phyloP scores from a whole-genome alignment of 83 land plant genomes.

The Thuja plicata region DNA sequence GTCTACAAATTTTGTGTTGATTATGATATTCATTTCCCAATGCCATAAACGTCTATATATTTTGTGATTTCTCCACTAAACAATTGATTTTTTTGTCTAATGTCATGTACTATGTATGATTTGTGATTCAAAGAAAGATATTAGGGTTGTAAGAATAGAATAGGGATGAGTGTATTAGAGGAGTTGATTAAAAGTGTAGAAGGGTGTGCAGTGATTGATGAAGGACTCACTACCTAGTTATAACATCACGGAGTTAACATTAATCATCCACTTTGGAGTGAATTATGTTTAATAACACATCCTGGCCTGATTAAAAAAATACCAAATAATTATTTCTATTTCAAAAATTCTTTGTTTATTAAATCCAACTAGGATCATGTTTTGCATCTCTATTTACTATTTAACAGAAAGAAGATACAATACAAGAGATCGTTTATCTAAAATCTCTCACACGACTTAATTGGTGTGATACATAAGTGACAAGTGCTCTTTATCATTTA shows the following conservation, averaged over 20 bases:
- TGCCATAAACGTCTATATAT: too few relatives aligned
- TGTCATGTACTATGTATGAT: background rate
- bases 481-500: background rate
- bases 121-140: background rate
- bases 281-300: conserved; percentile 66
- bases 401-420: background rate
- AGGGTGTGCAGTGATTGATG: conserved; percentile 85
- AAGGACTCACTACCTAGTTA: conserved; percentile 88
- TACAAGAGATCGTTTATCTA: too few relatives aligned
- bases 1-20: too few relatives aligned
- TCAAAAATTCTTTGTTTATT: too few relatives aligned
- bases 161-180: conserved; percentile 23
- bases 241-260: conserved; percentile 78
- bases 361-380: too few relatives aligned
- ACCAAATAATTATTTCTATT: background rate
- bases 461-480: too few relatives aligned
- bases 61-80: too few relatives aligned
- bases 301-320: conserved; percentile 78
- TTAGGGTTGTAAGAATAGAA: background rate
- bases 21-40: too few relatives aligned
- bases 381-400: background rate
- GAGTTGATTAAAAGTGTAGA: conserved; percentile 61
- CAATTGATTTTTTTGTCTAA: background rate
- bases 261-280: conserved; percentile 91
- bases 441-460: too few relatives aligned